Conservation (phyloP, 257 asterid genomes). For the Plantago ovata region DNA sequence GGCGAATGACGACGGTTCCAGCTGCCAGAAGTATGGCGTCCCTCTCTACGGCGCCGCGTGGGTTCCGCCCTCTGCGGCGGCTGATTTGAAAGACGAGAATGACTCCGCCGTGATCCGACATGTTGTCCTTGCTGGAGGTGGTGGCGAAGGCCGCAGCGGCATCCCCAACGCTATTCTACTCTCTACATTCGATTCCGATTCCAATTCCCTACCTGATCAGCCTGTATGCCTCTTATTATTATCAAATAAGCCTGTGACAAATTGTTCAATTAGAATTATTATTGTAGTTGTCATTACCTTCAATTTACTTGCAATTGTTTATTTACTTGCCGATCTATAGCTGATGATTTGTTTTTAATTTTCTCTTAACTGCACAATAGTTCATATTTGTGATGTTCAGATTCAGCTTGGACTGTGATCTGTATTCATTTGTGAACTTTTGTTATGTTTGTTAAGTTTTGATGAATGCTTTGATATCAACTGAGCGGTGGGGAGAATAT, state of each 20-base stretch:
- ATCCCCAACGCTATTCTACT: conserved; percentile 74
- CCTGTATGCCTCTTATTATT: conserved; percentile 44
- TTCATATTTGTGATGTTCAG: too few species aligned
- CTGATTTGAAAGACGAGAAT: conserved; percentile 18
- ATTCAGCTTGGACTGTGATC: too few species aligned
- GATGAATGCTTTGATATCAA: too few species aligned
- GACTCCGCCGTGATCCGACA: conserved; percentile 26
- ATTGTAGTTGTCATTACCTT: not conserved
- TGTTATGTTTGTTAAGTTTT: too few species aligned
- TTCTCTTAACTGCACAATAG: too few species aligned
- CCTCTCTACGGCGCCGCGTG: conserved; percentile 92
- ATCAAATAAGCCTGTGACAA: not conserved
- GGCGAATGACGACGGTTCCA: conserved; percentile 31
- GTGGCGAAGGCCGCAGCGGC: conserved; percentile 92
- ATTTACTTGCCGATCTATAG: not conserved
- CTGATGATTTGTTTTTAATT: too few species aligned
- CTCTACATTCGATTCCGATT: conserved; percentile 45
- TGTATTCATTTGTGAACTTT: too few species aligned
- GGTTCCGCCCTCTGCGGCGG: conserved; percentile 47
- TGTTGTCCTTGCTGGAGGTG: conserved; percentile 85
- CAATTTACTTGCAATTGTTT: not conserved
- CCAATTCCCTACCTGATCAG: conserved; percentile 57
- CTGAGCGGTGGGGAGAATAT: too few species aligned
- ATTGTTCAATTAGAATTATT: not conserved
- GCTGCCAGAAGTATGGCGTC: conserved; percentile 65